A percentile compares a stretch with the other conserved stretches of the same genome.
Evolutionary conservation across 176 grass and related monocot genomes (phyloP).

Genomic region (Triticum monococcum): DNA sequence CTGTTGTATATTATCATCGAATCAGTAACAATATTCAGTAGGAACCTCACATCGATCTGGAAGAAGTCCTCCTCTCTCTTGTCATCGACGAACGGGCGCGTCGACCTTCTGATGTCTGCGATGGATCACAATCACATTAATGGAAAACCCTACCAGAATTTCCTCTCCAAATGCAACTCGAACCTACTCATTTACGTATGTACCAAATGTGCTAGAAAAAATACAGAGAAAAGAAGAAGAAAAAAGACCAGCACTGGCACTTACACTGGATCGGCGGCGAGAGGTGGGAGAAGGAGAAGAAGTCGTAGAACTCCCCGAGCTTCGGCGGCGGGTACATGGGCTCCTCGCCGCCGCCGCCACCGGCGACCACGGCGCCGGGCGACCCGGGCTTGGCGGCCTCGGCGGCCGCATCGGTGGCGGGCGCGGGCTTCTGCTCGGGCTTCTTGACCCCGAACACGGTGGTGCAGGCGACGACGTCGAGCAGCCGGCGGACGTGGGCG

Average conservation of each 20-base stretch:
- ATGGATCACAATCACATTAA: not conserved
- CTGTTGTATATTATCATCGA: not conserved
- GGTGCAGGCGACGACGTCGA: slow-evolving; percentile 90
- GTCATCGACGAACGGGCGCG: slow-evolving; percentile 69
- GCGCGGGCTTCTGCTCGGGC: slow-evolving; percentile 31
- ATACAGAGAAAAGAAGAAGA: not conserved
- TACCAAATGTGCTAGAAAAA: not conserved
- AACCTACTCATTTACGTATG: not conserved
- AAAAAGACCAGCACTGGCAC: not conserved
- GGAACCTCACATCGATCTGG: slow-evolving; percentile 87
- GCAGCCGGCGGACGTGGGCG: slow-evolving; percentile 72
- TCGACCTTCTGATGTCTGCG: slow-evolving; percentile 84
- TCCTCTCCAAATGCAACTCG: not conserved
- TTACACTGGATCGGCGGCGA: slow-evolving; percentile 77
- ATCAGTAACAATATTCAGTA: not conserved
- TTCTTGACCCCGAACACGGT: slow-evolving; percentile 63
- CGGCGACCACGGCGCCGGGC: slow-evolving; percentile 14
- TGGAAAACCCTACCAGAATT: not conserved
- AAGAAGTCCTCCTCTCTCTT: slow-evolving; percentile 89
- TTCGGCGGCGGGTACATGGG: slow-evolving; percentile 91
- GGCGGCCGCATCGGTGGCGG: slow-evolving; percentile 24
- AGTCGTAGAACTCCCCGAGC: slow-evolving; percentile 90
- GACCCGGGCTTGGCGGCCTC: slow-evolving; percentile 26
- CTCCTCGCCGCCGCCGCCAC: slow-evolving; percentile 47
- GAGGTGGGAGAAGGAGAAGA: slow-evolving; percentile 94